These are phyloP conservation scores for Fraxinus quadrangulata DNA, from an alignment of 257 asterid species.

Conservation along the genomic window DNA sequence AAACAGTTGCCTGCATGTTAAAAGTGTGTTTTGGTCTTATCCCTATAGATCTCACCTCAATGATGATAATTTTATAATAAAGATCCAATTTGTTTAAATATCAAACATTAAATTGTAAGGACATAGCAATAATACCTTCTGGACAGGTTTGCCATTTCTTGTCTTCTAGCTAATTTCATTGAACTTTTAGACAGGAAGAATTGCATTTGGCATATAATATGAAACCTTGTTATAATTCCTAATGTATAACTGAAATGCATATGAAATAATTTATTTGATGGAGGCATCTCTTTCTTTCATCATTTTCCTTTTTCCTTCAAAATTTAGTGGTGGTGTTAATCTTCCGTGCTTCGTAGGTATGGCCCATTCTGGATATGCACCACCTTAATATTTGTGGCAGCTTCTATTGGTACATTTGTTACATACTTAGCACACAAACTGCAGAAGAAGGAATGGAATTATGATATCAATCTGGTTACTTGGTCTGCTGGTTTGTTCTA, in stretches of 20 bases:
- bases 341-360: constrained; percentile 49
- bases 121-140: background rate
- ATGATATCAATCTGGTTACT: constrained; percentile 82
- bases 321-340: constrained; percentile 4
- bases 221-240: background rate
- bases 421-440: constrained; percentile 86
- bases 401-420: constrained; percentile 93
- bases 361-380: constrained; percentile 99
- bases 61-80: background rate
- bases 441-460: constrained; percentile 79
- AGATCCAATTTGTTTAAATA: background rate
- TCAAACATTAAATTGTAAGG: background rate
- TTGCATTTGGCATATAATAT: background rate
- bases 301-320: constrained; percentile 19
- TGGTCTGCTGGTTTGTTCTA: constrained; percentile 98
- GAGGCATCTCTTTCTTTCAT: background rate
- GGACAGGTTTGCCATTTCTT: background rate
- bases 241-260: background rate
- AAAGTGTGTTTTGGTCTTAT: background rate
- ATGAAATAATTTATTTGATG: background rate
- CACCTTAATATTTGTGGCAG: constrained; percentile 92
- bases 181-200: background rate
- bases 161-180: background rate
- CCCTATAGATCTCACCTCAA: background rate
- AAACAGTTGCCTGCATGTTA: background rate